Evolutionary conservation across 2,329 filamentous ascomycete species (phyloP), one percentile per base, ranked within the genome.

Genomic region (Fusarium buharicum): DNA sequence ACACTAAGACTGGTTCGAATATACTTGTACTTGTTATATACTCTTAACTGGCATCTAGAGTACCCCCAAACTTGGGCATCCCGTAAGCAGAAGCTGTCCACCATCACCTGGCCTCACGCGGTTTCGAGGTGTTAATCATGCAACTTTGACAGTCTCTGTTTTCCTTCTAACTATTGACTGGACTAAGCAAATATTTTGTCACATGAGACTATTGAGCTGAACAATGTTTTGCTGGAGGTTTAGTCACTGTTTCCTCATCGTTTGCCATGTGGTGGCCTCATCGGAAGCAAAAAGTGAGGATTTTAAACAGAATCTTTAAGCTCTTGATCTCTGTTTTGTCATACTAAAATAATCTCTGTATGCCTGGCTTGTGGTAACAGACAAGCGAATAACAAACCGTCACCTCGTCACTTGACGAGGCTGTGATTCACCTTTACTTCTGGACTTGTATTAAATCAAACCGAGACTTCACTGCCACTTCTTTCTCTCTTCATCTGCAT

Each of bases 81-180:
- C 14, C 9, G 6, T 37, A 16, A 34, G 27, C 14, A 7, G 13
- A 20, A 61, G 57, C 36, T 11, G 31, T 38, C 16, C 13, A 34
- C n/a, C 40, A 43, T 60, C 50, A 55, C 38, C 50, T 63, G 48
- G 64, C 44, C 54, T 66, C 56, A 57, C 51, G 49, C 60, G 54
- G 40, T 56, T 58, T 38, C 14, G 20, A 27, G 27, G 39, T 39
- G 18, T 24, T 30, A 30, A 63, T 48, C 38, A 53, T 58, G 51
- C 52, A 55, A 61, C 52, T 20, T 45, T 37, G 50, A 27, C 13
- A 24, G 13, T 14, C n/a, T 13, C 14, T 33, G 27, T 47, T 4
- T 17, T 33, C 16, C 6, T 41, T 28, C 22, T 13, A 14, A 31
- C 10, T 37, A 10, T 18, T 33, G 18, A 24, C 11, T 17, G 18